Evolutionary conservation across 768 basidiomycete species (phyloP).

Genomic region (Amanita polypyramis): DNA sequence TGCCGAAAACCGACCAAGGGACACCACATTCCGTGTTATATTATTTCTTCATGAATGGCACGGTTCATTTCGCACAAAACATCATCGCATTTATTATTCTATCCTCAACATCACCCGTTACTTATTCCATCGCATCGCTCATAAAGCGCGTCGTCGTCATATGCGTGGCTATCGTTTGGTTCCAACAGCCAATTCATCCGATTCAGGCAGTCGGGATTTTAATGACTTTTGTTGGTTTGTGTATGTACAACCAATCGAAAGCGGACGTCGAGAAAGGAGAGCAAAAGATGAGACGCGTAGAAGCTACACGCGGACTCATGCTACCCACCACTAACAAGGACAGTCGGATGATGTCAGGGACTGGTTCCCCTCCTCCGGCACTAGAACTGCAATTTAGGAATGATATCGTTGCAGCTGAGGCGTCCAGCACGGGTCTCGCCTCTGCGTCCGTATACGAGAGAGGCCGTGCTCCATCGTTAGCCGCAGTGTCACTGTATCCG

Average conservation of each 20-base stretch:
- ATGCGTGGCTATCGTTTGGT: slow-evolving; percentile 96
- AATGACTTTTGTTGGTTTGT: slow-evolving; percentile 83
- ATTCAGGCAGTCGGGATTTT: slow-evolving; percentile 85
- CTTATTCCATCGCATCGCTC: slow-evolving; percentile 96
- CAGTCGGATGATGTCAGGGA: slow-evolving; percentile 34
- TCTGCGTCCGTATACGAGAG: slow-evolving; percentile 26
- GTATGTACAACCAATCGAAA: slow-evolving; percentile 95
- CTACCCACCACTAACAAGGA: slow-evolving; percentile 63
- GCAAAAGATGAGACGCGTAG: slow-evolving; percentile 71
- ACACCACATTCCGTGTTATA: slow-evolving; percentile 57
- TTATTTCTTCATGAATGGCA: slow-evolving; percentile 89
- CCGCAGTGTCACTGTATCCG: slow-evolving; percentile 13
- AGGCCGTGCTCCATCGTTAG: slow-evolving; percentile 23
- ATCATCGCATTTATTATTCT: slow-evolving; percentile 96
- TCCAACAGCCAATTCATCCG: slow-evolving; percentile 75
- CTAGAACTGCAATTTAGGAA: slow-evolving; percentile 12
- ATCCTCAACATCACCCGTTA: slow-evolving; percentile 93
- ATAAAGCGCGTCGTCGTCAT: slow-evolving; percentile 98
- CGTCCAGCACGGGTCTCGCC: slow-evolving; percentile 24
- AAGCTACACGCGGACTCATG: slow-evolving; percentile 57
- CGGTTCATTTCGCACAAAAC: slow-evolving; percentile 94
- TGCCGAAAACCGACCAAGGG: slow-evolving; percentile 31
- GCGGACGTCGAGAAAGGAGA: slow-evolving; percentile 89
- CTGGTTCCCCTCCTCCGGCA: slow-evolving; percentile 25
- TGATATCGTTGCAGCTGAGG: slow-evolving; percentile 14